These are phyloP conservation scores for Cytospora mali DNA, from an alignment of 2,329 filamentous ascomycete species.

Conservation along the genomic window DNA sequence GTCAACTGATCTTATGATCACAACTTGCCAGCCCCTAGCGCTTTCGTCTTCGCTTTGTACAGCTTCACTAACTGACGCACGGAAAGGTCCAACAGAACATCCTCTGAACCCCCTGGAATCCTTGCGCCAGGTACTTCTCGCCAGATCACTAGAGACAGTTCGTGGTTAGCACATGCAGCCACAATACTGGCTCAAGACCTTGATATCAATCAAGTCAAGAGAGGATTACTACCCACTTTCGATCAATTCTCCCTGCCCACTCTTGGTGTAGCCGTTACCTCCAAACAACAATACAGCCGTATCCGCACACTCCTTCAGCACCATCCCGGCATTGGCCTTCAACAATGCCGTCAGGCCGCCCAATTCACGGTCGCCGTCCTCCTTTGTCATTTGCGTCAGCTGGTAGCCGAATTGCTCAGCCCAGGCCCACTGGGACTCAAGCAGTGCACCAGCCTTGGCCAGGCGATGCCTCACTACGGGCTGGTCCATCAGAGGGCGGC, in stretches of 20 bases:
- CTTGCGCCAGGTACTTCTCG: conserved; percentile 64
- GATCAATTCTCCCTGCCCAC: conserved; percentile 70
- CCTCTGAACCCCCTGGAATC: conserved; percentile 71
- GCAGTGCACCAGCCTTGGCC: conserved; percentile 67
- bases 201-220: neutral
- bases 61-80: conserved; percentile 72
- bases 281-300: conserved; percentile 72
- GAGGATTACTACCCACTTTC: conserved; percentile 57
- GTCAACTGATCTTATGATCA: neutral
- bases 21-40: conserved; percentile 36
- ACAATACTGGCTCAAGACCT: neutral
- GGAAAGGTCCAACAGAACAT: conserved; percentile 71
- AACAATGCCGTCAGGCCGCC: conserved; percentile 72
- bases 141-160: conserved; percentile 53
- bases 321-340: conserved; percentile 73
- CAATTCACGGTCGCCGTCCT: conserved; percentile 63
- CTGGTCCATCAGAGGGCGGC: conserved; percentile 66
- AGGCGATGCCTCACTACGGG: conserved; percentile 74
- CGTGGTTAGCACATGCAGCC: neutral
- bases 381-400: conserved; percentile 64
- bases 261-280: conserved; percentile 71
- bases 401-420: conserved; percentile 71
- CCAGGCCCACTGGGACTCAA: conserved; percentile 74
- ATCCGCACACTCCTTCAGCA: conserved; percentile 71
- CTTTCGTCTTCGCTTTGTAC: conserved; percentile 60